Percentiles rank a stretch among this genome's conserved stretches.
Evolutionary conservation across 129 eudicot genomes (phyloP).

Genomic region (Arctium lappa): DNA sequence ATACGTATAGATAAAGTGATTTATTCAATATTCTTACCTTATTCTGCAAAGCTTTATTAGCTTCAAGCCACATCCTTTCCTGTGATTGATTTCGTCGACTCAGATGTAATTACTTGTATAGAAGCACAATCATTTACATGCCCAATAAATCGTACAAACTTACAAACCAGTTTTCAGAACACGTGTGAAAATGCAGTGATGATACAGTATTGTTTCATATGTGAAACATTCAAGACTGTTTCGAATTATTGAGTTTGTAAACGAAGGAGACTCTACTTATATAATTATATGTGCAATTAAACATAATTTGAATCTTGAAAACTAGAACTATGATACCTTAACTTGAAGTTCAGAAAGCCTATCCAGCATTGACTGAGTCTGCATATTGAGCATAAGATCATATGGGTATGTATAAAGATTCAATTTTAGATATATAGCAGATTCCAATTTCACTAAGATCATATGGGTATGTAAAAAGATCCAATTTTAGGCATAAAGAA

Average conservation of each 20-base stretch:
- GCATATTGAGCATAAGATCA: conserved; percentile 25
- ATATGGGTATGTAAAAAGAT: background rate
- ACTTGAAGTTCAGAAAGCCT: conserved; percentile 86
- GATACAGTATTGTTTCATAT: background rate
- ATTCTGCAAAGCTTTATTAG: conserved; percentile 65
- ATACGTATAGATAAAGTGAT: background rate
- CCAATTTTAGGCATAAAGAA: background rate
- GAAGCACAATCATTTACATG: background rate
- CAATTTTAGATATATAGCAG: background rate
- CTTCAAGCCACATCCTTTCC: conserved; percentile 84
- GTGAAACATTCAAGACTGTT: no score
- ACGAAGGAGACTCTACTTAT: background rate
- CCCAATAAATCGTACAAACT: background rate
- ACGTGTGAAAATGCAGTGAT: background rate
- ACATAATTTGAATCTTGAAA: background rate
- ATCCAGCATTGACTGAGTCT: conserved; percentile 94
- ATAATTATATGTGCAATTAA: background rate
- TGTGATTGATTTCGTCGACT: conserved; percentile 13
- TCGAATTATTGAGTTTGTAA: background rate
- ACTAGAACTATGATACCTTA: conserved; percentile 43
- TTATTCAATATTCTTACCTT: conserved; percentile 42
- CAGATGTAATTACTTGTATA: conserved; percentile 3
- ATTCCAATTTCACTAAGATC: background rate
- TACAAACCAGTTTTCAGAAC: background rate
- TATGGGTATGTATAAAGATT: background rate